Base-by-base conservation (phyloP, 306 rosid genomes). In the Pyrus bretschneideri region DNA sequence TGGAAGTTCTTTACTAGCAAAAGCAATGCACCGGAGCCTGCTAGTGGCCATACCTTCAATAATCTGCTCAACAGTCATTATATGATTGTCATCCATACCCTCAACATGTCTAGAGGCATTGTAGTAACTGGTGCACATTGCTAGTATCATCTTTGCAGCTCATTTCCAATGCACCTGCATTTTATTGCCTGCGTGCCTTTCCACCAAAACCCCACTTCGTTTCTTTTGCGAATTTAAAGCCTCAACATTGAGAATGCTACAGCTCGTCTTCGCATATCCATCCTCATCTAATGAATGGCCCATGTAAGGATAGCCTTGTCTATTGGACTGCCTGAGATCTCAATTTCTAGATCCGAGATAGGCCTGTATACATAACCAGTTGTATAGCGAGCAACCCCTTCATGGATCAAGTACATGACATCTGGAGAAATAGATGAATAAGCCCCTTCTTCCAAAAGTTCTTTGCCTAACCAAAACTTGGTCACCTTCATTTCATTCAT, bases 221-320 rank as follows among this genome's bases (percentile, higher is more conserved):
- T 87, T 87, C 81, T 79, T 87, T 70, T 79, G 31, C 1, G 88
- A 88, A 74, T 83, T 81, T 71, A 85, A 88, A 17, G 91, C 79
- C 30, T 83, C 89, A 3, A 85, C 85, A 2, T 70, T 69, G 4
- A 81, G 67, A 46, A 83, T 71, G 17, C 22, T n/a, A 8, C 78
- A 40, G 4, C 40, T 67, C 33, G 51, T 74, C 4, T 1, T 45
- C 29, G 81, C 83, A 88, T 81, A 45, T 85, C 81, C 87, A 85
- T 83, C 14, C 51, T 51, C 52, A 69, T 27, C n/a, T 66, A 80
- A 2, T 18, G 45, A 19, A 83, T 83, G 3, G 87, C 89, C 89
- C 89, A 88, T 0, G 84, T 79, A 66, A 87, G 91, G 76, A 87
- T 83, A 22, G 87, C 89, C 35, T 87, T 85, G 60, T 87, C 89